Base-by-base conservation (phyloP, 2,329 filamentous ascomycete genomes). In the Verruconis gallopava region DNA sequence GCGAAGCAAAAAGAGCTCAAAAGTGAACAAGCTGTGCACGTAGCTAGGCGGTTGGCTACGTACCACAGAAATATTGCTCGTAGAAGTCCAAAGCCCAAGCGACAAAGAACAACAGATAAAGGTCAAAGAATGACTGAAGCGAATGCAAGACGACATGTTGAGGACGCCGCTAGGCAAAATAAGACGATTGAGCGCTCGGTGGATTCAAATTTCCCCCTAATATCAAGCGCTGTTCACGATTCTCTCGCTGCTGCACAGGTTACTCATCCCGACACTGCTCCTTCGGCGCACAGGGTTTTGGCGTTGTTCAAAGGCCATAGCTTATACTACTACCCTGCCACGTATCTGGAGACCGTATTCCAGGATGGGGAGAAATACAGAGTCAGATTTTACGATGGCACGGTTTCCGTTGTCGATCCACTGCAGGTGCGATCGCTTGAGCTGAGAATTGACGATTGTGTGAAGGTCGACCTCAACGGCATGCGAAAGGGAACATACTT, bases 281-380 rank as follows among this genome's bases (percentile, higher is more conserved):
- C 13, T n/a, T 15, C 21, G 15, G 19, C 67, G 4, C 69, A 71
- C 42, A 66, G 75, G 46, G 66, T 79, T 0, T 65, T 78, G 47
- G 73, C 75, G 5, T 62, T 65, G 20, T 79, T 75, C 66, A 73
- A 67, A 48, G 68, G 69, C 15, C 18, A 19, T 2, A 67, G 62
- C 37, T 65, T 66, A 41, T 64, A 60, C n/a, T 79, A 71, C 52
- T 77, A 75, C 51, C 73, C 75, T 37, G 75, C 71, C 5, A 73
- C 67, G n/a, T 78, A 68, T 49, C 54, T 76, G 22, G 69, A 67
- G 2, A 58, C 56, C 13, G 54, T 60, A 35, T 51, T 55, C 2
- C 50, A 56, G 0, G 58, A 65, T 39, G 50, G 51, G 2, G 50
- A 50, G 28, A 65, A 64, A 21, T 68, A 69, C 49, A 54, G 60